Evolutionary conservation across 768 basidiomycete species (phyloP).

Genomic region (Agrocybe praecox): DNA sequence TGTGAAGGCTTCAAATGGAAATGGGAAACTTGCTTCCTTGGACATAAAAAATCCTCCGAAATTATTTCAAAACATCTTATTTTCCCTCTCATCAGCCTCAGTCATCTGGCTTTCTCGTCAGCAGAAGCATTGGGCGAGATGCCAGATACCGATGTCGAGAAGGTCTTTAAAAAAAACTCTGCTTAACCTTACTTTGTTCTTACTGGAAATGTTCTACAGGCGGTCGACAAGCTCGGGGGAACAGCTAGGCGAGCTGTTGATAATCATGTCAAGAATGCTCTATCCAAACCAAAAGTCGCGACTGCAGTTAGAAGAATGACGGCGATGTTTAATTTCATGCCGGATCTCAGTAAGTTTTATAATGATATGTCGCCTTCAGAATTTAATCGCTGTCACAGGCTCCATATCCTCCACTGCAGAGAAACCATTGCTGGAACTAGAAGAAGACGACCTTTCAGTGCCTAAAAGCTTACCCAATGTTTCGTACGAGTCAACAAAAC

Average conservation of each 20-base stretch:
- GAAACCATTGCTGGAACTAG: slow-evolving; percentile 41
- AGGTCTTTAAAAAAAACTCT: slow-evolving; percentile 39
- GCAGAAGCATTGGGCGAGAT: slow-evolving; percentile 58
- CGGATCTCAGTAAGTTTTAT: slow-evolving; percentile 61
- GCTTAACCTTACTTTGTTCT: neutral
- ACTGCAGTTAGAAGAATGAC: slow-evolving; percentile 72
- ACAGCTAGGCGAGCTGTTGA: slow-evolving; percentile 69
- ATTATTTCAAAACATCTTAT: slow-evolving; percentile 80
- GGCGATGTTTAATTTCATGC: slow-evolving; percentile 67
- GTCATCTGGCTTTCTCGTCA: slow-evolving; percentile 68
- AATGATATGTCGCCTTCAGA: slow-evolving; percentile 8
- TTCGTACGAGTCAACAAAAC: neutral
- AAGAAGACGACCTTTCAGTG: slow-evolving; percentile 12
- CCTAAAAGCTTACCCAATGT: neutral
- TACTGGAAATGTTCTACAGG: slow-evolving; percentile 36
- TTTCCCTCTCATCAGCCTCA: slow-evolving; percentile 72
- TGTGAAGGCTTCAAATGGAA: slow-evolving; percentile 70
- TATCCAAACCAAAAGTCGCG: slow-evolving; percentile 69
- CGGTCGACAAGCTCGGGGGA: slow-evolving; percentile 69
- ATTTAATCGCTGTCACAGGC: slow-evolving; percentile 40
- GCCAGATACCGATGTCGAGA: slow-evolving; percentile 62
- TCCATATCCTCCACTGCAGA: slow-evolving; percentile 48
- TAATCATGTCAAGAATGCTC: slow-evolving; percentile 71
- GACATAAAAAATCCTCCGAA: slow-evolving; percentile 66
- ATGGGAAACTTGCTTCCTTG: slow-evolving; percentile 75